Evolutionary conservation across 306 rosid species (phyloP).

Genomic region (Calophaca sinica): DNA sequence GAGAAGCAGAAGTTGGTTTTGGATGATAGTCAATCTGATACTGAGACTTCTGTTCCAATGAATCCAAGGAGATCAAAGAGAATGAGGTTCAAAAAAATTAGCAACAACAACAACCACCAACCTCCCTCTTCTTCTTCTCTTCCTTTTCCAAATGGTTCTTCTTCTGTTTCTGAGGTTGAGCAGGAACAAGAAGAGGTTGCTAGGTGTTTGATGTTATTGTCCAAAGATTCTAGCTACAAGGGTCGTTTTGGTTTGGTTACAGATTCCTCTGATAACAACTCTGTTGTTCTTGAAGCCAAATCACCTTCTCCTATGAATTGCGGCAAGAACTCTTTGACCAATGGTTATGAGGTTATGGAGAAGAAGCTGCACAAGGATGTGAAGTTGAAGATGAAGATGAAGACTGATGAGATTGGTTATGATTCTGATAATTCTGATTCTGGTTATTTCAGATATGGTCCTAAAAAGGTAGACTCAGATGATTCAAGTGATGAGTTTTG

Average conservation of each 20-base stretch:
- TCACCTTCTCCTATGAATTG: constrained; percentile 47
- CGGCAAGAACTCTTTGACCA: no score
- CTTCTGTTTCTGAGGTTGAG: constrained; percentile 64
- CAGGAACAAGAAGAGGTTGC: constrained; percentile 77
- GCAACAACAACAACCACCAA: constrained; percentile 1
- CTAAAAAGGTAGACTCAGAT: constrained; percentile 7
- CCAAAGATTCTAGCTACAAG: constrained; percentile 43
- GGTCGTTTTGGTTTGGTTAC: constrained; percentile 56
- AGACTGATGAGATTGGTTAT: not conserved
- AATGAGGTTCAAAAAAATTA: constrained; percentile 53
- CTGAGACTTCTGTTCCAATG: constrained; percentile 61
- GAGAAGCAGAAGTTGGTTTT: constrained; percentile 59
- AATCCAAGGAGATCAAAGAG: constrained; percentile 55
- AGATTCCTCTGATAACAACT: constrained; percentile 78
- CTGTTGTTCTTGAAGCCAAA: constrained; percentile 66
- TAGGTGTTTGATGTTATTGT: constrained; percentile 75
- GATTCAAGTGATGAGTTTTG: not conserved
- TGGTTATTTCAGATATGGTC: not conserved
- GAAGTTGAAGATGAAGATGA: not conserved
- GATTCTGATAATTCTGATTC: constrained; percentile 65
- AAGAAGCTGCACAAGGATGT: no score
- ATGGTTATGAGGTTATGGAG: no score
- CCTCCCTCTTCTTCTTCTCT: not conserved
- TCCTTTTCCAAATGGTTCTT: constrained; percentile 45
- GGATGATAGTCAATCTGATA: constrained; percentile 78